Evolutionary conservation across 1,284 basidiomycete genomes (phyloP), one percentile per base, ranked within the genome.

Genomic region (Pseudozyma pruni): DNA sequence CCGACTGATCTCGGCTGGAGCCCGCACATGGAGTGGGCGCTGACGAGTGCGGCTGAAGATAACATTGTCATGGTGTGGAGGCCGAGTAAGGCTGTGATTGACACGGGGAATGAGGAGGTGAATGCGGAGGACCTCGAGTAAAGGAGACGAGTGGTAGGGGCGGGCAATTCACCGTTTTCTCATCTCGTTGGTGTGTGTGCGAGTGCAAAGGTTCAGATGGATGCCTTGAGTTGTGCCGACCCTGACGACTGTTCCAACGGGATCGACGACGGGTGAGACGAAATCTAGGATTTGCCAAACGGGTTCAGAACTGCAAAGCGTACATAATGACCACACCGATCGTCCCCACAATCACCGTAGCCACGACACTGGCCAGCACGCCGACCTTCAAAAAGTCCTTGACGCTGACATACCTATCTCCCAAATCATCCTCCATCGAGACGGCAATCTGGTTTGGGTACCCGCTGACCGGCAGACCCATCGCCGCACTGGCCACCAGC

Each of bases 381-480:
- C 95, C 94, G 74, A 94, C 94, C 85, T 91, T 92, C 75, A 97
- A 85, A 85, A 98, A 98, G 83, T 97, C 94, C 50, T 76, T 76
- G 11, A 82, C 81, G 2, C 43, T 52, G 14, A 84, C 74, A 51
- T 84, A 85, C 29, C 91, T 84, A 74, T 93, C 90, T 2, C 95
- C 95, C 51, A 98, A 87, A 81, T 96, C 93, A 82, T 98, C 92
- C 81, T 97, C 95, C 83, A 97, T 91, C 6, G 92, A 92, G 20
- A 94, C 80, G 1, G 81, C 82, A 31, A 81, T 83, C 47, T 75
- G 79, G 58, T 97, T 97, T 0, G 94, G 95, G 86, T 98, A 98
- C 7, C 95, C 95, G 60, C 91, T 94, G 32, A 98, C 94, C 4
- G 94, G 94, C 86, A 99, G 90, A 7, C 94, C 96, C 95, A 98